Evolutionary conservation across 2,329 filamentous ascomycete genomes (phyloP), one percentile per base, ranked within the genome.

Genomic region (Microcyclospora tardicrescens): DNA sequence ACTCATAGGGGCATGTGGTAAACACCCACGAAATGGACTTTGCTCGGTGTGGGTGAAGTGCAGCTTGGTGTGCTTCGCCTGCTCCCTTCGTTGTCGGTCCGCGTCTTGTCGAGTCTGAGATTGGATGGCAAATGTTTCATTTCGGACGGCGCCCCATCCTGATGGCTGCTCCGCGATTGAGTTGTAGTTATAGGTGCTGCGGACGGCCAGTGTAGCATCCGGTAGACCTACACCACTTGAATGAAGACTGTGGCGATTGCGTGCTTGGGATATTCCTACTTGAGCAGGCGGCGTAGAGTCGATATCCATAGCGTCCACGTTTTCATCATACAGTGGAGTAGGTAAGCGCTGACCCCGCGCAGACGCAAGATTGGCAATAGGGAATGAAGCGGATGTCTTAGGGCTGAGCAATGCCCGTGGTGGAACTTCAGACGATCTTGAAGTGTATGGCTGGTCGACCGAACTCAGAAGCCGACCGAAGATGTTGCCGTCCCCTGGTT

Each of bases 231-330:
- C 8, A 24, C 19, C 19, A 24, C 19, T 24, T 24, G 19, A 24
- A 8, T 24, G 19, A 24, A 24, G 8, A 24, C 19, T 8, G 19
- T 24, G 4, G 19, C 19, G 19, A 24, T 8, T 24, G 19, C 19
- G 19, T 24, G 19, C 19, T 24, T 8, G 4, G 19, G 19, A 24
- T 5, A 5, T 24, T 24, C 19, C 19, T 8, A 24, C 19, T 24
- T 24, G 19, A 24, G 37, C 39, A 15, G 37, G 41, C 15, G 38
- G 36, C 6, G 35, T 30, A 1, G 79, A 78, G 2, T 77, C 73
- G 76, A 81, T 84, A 52, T 86, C 82, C 82, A 87, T 86, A 39
- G 72, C 71, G 30, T 80, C 73, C 1, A 63, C 64, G 40, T 51
- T 43, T 16, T 56, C 50, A 2, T 51, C 51, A 19, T 47, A 40